Conservation (phyloP, 192 early-diverging fungal genomes). For the Coemansia sp. region DNA sequence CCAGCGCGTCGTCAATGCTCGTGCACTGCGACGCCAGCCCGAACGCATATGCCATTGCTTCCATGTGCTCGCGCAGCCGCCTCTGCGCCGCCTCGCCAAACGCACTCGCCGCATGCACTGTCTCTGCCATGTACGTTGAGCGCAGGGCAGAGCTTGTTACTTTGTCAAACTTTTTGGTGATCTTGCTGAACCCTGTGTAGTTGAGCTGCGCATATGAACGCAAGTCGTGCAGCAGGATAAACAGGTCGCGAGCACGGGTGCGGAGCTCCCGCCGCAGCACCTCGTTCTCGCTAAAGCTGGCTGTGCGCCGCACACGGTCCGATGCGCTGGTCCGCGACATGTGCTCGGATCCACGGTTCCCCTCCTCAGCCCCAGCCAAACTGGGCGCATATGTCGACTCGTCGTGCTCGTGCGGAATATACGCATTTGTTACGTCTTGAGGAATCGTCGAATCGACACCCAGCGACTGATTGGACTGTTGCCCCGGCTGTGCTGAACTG, state of each 20-base stretch:
- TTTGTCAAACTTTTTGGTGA: conserved; percentile 98
- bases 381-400: conserved; percentile 31
- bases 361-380: conserved; percentile 3
- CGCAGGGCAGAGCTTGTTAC: conserved; percentile 78
- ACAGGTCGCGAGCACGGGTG: conserved; percentile 68
- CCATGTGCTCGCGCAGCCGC: conserved; percentile 65
- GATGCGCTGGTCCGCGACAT: neutral
- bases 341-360: neutral
- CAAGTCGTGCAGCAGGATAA: conserved; percentile 80
- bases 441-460: conserved; percentile 34
- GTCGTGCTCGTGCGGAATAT: conserved; percentile 38
- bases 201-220: conserved; percentile 88
- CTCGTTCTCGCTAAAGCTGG: conserved; percentile 24
- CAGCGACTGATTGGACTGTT: neutral
- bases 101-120: conserved; percentile 67
- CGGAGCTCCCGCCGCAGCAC: conserved; percentile 40
- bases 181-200: conserved; percentile 90
- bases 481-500: neutral
- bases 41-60: conserved; percentile 31
- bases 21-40: conserved; percentile 25
- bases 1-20: conserved; percentile 64
- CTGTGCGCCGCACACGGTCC: conserved; percentile 21
- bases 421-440: conserved; percentile 45
- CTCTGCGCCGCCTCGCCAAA: conserved; percentile 67
- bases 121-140: conserved; percentile 64